Percentiles rank a stretch among this genome's conserved stretches.
phyloP scores from a whole-genome alignment of 768 basidiomycete genomes.

The Boletus coccyginus region DNA sequence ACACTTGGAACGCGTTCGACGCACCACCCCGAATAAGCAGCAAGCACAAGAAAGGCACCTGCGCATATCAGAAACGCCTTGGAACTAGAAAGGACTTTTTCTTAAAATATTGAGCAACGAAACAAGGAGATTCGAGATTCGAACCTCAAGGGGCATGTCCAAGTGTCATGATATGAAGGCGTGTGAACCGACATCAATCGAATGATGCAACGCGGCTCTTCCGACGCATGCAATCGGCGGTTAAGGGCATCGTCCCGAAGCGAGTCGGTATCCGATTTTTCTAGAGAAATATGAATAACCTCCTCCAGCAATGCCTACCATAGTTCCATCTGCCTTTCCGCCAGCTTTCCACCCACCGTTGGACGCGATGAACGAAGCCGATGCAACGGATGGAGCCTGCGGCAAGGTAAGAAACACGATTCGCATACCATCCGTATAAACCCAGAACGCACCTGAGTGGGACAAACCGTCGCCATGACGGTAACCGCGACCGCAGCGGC shows the following conservation, averaged over 20 bases:
- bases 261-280: neutral
- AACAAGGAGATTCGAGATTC: neutral
- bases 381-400: neutral
- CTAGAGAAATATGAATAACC: neutral
- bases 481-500: constrained; percentile 14
- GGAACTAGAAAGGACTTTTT: neutral
- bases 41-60: neutral
- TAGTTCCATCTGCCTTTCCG: neutral
- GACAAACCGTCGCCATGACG: constrained; percentile 10
- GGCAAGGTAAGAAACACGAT: neutral
- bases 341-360: neutral
- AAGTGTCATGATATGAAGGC: neutral
- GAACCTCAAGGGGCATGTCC: neutral
- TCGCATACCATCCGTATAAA: neutral
- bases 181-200: neutral
- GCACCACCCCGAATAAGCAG: too few relatives aligned
- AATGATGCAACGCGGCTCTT: constrained; percentile 5
- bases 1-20: neutral
- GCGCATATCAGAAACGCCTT: neutral
- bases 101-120: neutral
- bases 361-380: neutral
- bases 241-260: neutral
- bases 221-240: neutral
- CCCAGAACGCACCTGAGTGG: constrained; percentile 12
- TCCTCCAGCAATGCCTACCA: neutral